Conservation (phyloP, 306 rosid species). For the Cucurbita ficifolia region DNA sequence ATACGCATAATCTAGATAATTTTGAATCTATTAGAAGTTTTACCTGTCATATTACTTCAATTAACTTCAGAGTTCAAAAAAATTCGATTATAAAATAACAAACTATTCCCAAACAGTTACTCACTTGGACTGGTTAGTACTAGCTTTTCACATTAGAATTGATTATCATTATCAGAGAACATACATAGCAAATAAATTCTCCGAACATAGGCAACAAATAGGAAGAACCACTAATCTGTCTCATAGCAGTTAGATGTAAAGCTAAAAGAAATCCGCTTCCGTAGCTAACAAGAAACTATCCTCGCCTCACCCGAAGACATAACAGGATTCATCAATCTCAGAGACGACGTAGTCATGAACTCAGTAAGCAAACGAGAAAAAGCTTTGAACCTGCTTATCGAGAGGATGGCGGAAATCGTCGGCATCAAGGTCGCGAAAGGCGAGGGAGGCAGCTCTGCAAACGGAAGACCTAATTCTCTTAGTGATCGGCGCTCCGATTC, state of each 20-base stretch:
- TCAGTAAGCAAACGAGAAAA: too few species aligned
- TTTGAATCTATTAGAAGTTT: too few species aligned
- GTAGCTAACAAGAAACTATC: neutral
- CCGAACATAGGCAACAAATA: neutral
- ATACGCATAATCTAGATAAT: too few species aligned
- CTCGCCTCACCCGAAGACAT: too few species aligned
- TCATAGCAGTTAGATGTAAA: neutral
- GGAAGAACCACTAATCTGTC: neutral
- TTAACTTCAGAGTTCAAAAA: too few species aligned
- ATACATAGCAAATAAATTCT: neutral
- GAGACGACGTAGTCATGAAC: neutral
- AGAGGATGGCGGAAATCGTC: constrained; percentile 95
- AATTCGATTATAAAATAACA: too few species aligned
- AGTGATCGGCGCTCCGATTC: neutral
- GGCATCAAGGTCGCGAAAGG: constrained; percentile 69
- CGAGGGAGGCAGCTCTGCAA: constrained; percentile 46
- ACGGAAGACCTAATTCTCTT: constrained; percentile 16
- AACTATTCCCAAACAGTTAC: too few species aligned
- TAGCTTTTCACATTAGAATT: neutral
- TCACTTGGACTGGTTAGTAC: too few species aligned
- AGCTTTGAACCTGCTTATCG: constrained; percentile 47
- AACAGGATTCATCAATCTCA: neutral
- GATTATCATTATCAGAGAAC: neutral
- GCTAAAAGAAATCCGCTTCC: neutral
- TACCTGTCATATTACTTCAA: too few species aligned